Evolutionary conservation across 2,329 filamentous ascomycete genomes (phyloP), one percentile per base, ranked within the genome.

Genomic region (Hypoxylon sp.): DNA sequence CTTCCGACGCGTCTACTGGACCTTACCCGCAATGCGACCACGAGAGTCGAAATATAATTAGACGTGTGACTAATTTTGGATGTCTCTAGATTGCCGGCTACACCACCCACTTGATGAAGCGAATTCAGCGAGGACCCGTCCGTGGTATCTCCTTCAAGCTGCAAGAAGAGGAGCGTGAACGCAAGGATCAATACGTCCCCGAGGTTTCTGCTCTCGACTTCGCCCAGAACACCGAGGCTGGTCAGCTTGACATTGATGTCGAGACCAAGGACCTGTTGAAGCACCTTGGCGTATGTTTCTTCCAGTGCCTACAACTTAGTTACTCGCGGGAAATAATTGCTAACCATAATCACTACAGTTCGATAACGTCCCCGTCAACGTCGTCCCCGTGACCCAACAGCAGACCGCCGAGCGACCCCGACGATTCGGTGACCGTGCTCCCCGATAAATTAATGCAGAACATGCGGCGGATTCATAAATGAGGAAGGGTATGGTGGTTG

Each of bases 61-160:
- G 35, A 60, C 4, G 11, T 4, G 47, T 47, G 31, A 29, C 67
- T 72, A 66, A 67, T 42, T 24, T 60, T 55, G 39, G 22, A 66
- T 14, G 66, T 65, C 24, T 24, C 51, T 46, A 95, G 93, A 97
- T 97, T 87, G 94, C 96, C 81, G 96, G 96, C 80, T 98, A 97
- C 91, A 97, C 95, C 80, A 98, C 96, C 77, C 94, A 97, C 83
- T 84, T 97, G 86, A 99, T 99, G 97, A 98, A 98, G 92, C 96
- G 96, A 86, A 99, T 99, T 80, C 96, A 98, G 90, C 94, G 96
- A 84, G 96, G 96, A 76, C 96, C 96, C 76, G 96, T 99, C 85
- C 97, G 96, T 80, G 96, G 96, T 89, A 99, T 99, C 87, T 99
- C 97, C 85, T 99, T 99, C 94, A 99, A 99, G 91, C 93, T 99